Conservation (phyloP, 306 rosid species). For the Acmispon strigosus region DNA sequence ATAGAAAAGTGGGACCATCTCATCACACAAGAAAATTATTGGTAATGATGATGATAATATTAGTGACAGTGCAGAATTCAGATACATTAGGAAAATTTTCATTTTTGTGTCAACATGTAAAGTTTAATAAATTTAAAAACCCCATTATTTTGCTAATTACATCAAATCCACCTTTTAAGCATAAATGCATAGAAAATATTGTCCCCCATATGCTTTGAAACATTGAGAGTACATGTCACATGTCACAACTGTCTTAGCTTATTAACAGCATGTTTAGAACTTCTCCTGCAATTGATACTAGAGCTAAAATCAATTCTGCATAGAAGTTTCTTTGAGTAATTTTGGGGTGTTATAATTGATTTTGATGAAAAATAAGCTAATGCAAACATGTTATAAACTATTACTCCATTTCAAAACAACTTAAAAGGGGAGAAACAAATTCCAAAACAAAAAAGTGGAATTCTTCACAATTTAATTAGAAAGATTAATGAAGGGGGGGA, state of each 20-base stretch:
- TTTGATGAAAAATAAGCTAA: too few relatives aligned
- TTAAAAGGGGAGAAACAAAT: constrained; percentile 26
- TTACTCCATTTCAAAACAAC: constrained; percentile 25
- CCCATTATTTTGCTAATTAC: constrained; percentile 37
- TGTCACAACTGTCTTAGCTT: constrained; percentile 26
- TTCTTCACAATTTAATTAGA: constrained; percentile 32
- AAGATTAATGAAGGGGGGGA: constrained; percentile 14
- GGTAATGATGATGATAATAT: constrained; percentile 11
- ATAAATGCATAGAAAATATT: constrained; percentile 32
- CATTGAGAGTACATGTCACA: constrained; percentile 32
- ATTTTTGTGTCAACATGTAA: not conserved
- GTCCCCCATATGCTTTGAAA: constrained; percentile 18
- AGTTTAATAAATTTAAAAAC: constrained; percentile 13
- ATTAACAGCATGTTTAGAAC: not conserved
- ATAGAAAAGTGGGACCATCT: constrained; percentile 28
- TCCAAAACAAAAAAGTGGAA: constrained; percentile 24
- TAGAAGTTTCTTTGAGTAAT: too few relatives aligned
- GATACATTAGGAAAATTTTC: constrained; percentile 21
- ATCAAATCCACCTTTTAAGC: constrained; percentile 34
- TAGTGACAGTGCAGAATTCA: constrained; percentile 20
- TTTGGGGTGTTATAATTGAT: too few relatives aligned
- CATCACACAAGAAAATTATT: constrained; percentile 24
- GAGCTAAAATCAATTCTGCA: too few relatives aligned
- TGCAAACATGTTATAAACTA: constrained; percentile 10
- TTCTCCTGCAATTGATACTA: too few relatives aligned